Conservation (phyloP, 2,329 filamentous ascomycete genomes). For the Dothistroma pini region DNA sequence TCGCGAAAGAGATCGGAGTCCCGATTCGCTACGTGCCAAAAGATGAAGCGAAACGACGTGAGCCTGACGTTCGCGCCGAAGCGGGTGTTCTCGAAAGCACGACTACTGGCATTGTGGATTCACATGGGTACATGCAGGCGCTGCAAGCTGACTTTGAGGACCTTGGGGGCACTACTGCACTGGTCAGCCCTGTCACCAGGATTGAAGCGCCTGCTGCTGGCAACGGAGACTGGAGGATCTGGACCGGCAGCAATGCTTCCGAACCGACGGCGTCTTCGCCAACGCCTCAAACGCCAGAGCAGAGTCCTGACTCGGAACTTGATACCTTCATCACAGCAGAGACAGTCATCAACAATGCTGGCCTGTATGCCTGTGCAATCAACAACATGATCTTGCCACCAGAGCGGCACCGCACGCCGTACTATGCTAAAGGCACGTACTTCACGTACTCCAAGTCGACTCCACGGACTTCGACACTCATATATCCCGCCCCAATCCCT, state of each 20-base stretch:
- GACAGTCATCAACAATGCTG: conserved; percentile 80
- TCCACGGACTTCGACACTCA: conserved; percentile 66
- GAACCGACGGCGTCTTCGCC: conserved; percentile 23
- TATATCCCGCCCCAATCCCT: conserved; percentile 83
- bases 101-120: conserved; percentile 87
- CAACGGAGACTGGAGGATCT: conserved; percentile 66
- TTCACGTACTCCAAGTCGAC: conserved; percentile 71
- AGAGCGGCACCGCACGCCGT: conserved; percentile 56
- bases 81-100: conserved; percentile 77
- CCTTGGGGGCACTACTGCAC: conserved; percentile 67
- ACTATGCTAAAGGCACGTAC: conserved; percentile 93
- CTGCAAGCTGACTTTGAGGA: conserved; percentile 75
- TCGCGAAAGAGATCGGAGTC: conserved; percentile 55
- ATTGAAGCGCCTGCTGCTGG: conserved; percentile 54
- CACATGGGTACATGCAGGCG: conserved; percentile 76
- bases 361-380: conserved; percentile 69
- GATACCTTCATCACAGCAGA: conserved; percentile 62
- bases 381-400: conserved; percentile 75
- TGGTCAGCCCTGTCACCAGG: conserved; percentile 61
- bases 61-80: conserved; percentile 71
- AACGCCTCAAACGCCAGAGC: conserved; percentile 23
- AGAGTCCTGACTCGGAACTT: conserved; percentile 39
- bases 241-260: conserved; percentile 35
- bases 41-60: conserved; percentile 59
- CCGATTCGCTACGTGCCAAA: conserved; percentile 67